Evolutionary conservation across 106 monocot genomes (phyloP), one percentile per base, ranked within the genome.

Genomic region (Apostasia ramifera): DNA sequence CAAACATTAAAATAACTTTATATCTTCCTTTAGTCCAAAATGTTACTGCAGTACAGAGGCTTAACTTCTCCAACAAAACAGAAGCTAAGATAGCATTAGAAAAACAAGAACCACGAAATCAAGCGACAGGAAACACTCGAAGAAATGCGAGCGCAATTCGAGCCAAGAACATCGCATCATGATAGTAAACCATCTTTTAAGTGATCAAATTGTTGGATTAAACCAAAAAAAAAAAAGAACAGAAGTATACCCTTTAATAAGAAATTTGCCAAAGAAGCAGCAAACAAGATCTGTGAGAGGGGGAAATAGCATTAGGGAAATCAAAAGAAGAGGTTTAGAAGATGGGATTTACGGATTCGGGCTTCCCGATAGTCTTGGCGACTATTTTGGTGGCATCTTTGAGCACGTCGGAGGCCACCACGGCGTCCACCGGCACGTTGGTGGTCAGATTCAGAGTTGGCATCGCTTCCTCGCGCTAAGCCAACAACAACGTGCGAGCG

Each of bases 281-380:
- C 13, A 53, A n/a, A 52, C 8, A 15, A 15, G 44, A 15, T 55
- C 51, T 12, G 5, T 57, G n/a, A 9, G 1, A 13, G 5, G 37
- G 5, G 37, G 5, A 2, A 2, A 12, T 5, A 57, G 14, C 1
- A 5, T 12, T 26, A 26, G 26, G 26, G 26, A 26, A 46, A 45
- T 41, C 8, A 42, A 40, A 1, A 62, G 12, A 53, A 37, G 40
- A 6, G 13, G n/a, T 4, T 4, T 50, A 2, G 5, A 2, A 12
- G 4, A 48, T 61, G 1, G 58, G 45, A 39, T 77, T 75, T 59
- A 97, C 92, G 1, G 95, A 85, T 83, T 97, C 95, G 1, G 92
- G 92, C 74, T 97, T 97, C 59, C 95, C 89, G 45, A 97, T 92
- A 72, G 87, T 89, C 74, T 82, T 97, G 74, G 87, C 78, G 39